Evolutionary conservation across 371 early-diverging fungal genomes (phyloP).

Genomic region (Actinomortierella wolfii): DNA sequence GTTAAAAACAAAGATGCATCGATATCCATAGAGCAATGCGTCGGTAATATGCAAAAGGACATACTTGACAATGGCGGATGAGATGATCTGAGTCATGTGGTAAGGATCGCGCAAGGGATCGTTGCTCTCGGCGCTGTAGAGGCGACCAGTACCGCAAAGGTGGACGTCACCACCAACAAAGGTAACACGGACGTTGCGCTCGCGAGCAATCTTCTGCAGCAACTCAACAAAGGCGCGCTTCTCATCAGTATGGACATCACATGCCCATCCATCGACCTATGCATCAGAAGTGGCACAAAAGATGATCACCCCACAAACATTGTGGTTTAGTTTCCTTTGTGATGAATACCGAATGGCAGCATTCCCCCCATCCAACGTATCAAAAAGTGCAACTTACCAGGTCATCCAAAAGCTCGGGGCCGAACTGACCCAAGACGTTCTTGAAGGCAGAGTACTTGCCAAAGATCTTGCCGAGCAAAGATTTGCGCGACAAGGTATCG

Average conservation of each 20-base stretch:
- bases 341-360: not conserved
- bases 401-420: constrained; percentile 83
- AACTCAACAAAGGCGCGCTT: constrained; percentile 64
- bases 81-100: constrained; percentile 77
- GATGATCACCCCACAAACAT: too few relatives aligned
- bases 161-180: constrained; percentile 90
- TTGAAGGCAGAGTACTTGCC: constrained; percentile 46
- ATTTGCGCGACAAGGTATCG: constrained; percentile 27
- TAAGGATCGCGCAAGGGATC: constrained; percentile 63
- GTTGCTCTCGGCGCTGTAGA: constrained; percentile 54
- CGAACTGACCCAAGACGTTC: constrained; percentile 69
- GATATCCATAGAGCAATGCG: too few relatives aligned
- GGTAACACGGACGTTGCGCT: constrained; percentile 67
- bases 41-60: too few relatives aligned
- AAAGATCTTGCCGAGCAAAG: constrained; percentile 43
- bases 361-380: not conserved
- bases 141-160: constrained; percentile 74
- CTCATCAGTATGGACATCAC: constrained; percentile 72
- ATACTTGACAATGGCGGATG: constrained; percentile 73
- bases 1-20: not conserved
- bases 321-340: too few relatives aligned
- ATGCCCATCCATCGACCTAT: constrained; percentile 65
- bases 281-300: too few relatives aligned
- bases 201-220: constrained; percentile 69
- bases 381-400: constrained; percentile 47